Conservation (phyloP, 495 filamentous ascomycete genomes). For the Usnea hakonensis region DNA sequence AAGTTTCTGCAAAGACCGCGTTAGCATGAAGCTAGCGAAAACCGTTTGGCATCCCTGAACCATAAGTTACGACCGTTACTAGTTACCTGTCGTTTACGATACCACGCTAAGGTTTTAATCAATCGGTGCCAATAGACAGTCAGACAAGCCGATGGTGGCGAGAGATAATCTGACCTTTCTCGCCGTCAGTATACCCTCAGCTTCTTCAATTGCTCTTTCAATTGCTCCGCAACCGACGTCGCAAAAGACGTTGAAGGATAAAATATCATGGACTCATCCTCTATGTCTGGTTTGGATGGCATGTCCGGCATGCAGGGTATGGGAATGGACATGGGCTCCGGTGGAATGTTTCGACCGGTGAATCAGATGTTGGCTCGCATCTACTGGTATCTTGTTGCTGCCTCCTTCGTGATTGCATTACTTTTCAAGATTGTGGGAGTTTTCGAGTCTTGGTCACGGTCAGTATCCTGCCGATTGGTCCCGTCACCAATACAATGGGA, state of each 20-base stretch:
- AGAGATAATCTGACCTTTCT: background rate
- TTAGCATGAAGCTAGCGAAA: background rate
- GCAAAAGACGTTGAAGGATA: background rate
- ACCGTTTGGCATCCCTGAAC: background rate
- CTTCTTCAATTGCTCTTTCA: background rate
- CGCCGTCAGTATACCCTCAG: background rate
- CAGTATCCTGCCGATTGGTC: background rate
- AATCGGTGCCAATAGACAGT: background rate
- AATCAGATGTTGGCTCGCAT: conserved; percentile 38
- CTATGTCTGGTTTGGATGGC: background rate
- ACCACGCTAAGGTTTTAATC: background rate
- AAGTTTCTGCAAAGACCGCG: background rate
- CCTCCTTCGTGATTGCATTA: conserved; percentile 44
- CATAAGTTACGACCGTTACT: background rate
- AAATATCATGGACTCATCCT: conserved; percentile 3
- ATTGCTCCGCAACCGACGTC: background rate
- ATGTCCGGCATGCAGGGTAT: conserved; percentile 21
- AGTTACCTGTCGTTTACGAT: background rate
- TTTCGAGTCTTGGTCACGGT: background rate
- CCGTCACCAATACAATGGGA: background rate
- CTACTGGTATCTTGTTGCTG: conserved; percentile 57
- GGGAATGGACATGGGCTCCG: conserved; percentile 24
- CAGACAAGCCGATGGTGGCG: background rate
- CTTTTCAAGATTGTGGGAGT: conserved; percentile 32
- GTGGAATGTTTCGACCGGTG: conserved; percentile 26